Evolutionary conservation across 257 asterid species (phyloP).

Genomic region (Solanum medicagineum): DNA sequence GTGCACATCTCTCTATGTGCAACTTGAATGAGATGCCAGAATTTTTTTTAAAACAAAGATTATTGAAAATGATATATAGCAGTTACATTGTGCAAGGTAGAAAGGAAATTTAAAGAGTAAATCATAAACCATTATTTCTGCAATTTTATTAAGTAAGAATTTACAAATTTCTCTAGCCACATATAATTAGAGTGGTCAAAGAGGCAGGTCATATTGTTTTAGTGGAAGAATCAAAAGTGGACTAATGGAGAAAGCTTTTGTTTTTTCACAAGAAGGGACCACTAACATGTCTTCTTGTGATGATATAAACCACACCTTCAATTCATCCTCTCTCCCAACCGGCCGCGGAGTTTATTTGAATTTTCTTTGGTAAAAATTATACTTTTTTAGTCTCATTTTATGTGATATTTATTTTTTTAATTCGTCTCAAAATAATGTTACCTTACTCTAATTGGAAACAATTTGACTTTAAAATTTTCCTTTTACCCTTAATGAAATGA

Average conservation of each 20-base stretch:
- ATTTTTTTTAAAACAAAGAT: no score
- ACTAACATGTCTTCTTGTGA: not conserved
- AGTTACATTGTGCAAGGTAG: not conserved
- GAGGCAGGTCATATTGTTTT: not conserved
- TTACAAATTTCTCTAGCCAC: not conserved
- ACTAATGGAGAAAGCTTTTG: not conserved
- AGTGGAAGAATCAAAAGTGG: not conserved
- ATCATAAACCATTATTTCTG: not conserved
- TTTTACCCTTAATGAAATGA: no score
- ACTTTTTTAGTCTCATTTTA: no score
- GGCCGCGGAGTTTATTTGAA: no score
- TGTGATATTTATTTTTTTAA: no score
- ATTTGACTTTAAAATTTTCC: no score
- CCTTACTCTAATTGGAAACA: no score
- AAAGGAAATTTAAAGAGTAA: not conserved
- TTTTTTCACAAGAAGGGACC: conserved; percentile 1
- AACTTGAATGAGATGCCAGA: not conserved
- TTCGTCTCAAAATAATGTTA: fast-evolving
- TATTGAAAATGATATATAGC: not conserved
- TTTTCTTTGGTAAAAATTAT: no score
- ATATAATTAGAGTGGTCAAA: not conserved
- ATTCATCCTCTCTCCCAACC: not conserved
- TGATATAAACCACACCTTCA: not conserved
- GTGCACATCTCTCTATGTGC: not conserved
- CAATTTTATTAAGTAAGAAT: not conserved